These are phyloP conservation scores for Paraglomus brasilianum DNA, from an alignment of 192 early-diverging fungal genomes.

Conservation along the genomic window DNA sequence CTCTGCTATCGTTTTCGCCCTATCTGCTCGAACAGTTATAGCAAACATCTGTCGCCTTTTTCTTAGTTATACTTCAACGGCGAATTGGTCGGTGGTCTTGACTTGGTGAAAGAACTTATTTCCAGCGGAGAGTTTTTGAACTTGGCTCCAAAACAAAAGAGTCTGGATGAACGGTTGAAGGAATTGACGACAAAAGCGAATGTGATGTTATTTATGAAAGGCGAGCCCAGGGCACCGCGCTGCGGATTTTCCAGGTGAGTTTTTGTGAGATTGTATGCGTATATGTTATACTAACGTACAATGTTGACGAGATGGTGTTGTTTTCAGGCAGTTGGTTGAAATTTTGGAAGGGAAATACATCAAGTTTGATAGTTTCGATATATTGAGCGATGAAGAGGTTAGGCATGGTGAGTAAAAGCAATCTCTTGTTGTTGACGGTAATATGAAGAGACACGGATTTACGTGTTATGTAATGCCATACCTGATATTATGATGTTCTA, in stretches of 20 bases:
- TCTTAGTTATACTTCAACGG: conserved; percentile 87
- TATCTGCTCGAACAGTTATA: not conserved
- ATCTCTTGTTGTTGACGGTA: not conserved
- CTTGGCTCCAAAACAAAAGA: conserved; percentile 75
- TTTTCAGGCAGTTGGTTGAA: conserved; percentile 64
- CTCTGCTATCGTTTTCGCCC: not conserved
- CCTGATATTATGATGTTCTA: conserved; percentile 10
- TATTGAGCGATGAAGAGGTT: conserved; percentile 89
- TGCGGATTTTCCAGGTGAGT: conserved; percentile 84
- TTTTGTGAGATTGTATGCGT: conserved; percentile 13
- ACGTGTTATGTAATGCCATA: conserved; percentile 1
- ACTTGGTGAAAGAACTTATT: conserved; percentile 88
- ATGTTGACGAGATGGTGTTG: not conserved
- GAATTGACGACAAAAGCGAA: conserved; percentile 64
- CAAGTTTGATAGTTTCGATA: conserved; percentile 89
- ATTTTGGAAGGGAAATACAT: conserved; percentile 73
- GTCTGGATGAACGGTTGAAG: conserved; percentile 70
- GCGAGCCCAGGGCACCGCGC: conserved; percentile 84
- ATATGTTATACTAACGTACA: not conserved
- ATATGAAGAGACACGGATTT: not conserved
- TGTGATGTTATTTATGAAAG: conserved; percentile 98
- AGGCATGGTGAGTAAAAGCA: conserved; percentile 60
- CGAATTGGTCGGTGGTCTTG: conserved; percentile 92
- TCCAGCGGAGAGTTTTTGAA: conserved; percentile 81
- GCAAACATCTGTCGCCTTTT: not conserved